Evolutionary conservation across 2,329 filamentous ascomycete genomes (phyloP), one percentile per base, ranked within the genome.

Genomic region (Trichoderma atrobrunneum): DNA sequence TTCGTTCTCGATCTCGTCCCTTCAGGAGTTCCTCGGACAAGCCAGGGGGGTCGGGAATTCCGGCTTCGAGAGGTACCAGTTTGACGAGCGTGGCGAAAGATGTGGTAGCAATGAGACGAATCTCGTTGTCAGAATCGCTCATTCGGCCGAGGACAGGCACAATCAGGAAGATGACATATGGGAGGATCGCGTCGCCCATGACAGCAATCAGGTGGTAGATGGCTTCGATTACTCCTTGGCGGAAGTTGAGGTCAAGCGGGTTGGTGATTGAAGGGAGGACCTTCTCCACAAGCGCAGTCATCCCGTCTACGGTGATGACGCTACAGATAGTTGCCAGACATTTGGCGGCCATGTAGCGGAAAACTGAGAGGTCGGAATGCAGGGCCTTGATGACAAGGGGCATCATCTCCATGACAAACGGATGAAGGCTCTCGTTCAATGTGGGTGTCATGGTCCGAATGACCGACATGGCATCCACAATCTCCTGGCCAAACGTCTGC

Each of bases 141-240:
- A 99, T 99, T 59, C 96, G 91, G 69, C 96, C 96, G 65, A 99
- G 87, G 5, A 99, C 96, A 16, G 96, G 96, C 14, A 98, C 97
- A 72, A 99, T 97, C 75, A 99, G 89, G 89, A 99, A 99, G 78
- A 99, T 98, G 74, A 99, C 96, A 78, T 99, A 99, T 3, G 97
- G 96, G 34, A 99, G 84, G 72, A 99, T 99, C 48, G 90, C 89
- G 79, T 98, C 96, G 74, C 97, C 96, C 96, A 99, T 99, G 66
- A 98, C 95, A 73, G 97, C 93, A 75, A 99, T 99, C 72, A 99
- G 85, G 81, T 99, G 96, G 80, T 99, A 99, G 73, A 99, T 93
- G 76, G 91, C 94, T 82, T 99, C 96, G 72, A 97, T 96, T 7
- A 94, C 94, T 74, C 96, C 96, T 84, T 99, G 96, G 51, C 96